Evolutionary conservation across 805 yeast species (phyloP), one percentile per base, ranked within the genome.

Genomic region (Schizosaccharomyces japonicus): DNA sequence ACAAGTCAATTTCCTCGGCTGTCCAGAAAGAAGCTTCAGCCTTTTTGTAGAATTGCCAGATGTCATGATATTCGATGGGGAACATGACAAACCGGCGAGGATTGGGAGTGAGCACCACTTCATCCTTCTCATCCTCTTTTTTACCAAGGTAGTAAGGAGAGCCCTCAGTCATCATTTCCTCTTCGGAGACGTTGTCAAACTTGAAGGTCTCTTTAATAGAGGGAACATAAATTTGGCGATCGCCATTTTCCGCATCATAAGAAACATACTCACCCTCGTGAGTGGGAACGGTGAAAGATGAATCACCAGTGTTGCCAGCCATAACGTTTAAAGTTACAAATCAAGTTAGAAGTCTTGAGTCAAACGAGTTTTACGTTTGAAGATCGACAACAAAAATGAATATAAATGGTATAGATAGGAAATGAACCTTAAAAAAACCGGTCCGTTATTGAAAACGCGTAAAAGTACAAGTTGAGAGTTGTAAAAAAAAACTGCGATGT

Each of bases 1-100:
- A 77, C 54, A 87, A 73, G 66, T 87, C 98, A 55, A 87, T 84
- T 68, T 90, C 98, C 69, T 87, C 98, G 45, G 96, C 95, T 36
- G 96, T 90, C 98, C 98, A 87, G 73, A 87, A 87, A 4, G 96
- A 87, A 13, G 98, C 98, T 71, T 90, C 98, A 47, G 96, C 95
- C 67, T 87, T 83, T 71, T 87, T 87, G 68, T 87, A 87, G 71
- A 92, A 85, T 65, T 87, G 94, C 96, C 96, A 87, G 63, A 87
- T 81, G 47, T 87, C 96, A 62, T 85, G 87, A 69, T 84, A 90
- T 66, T 81, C 80, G 67, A 87, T 83, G 55, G 98, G 98, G 75
- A 85, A 85, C 51, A 87, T 68, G 47, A 90, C 95, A 58, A 82
- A 84, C 61, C 98, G 77, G 59, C 75, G 74, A 56, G 73, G 75